Conservation (phyloP, 2,329 filamentous ascomycete genomes). For the Didymella sp. region DNA sequence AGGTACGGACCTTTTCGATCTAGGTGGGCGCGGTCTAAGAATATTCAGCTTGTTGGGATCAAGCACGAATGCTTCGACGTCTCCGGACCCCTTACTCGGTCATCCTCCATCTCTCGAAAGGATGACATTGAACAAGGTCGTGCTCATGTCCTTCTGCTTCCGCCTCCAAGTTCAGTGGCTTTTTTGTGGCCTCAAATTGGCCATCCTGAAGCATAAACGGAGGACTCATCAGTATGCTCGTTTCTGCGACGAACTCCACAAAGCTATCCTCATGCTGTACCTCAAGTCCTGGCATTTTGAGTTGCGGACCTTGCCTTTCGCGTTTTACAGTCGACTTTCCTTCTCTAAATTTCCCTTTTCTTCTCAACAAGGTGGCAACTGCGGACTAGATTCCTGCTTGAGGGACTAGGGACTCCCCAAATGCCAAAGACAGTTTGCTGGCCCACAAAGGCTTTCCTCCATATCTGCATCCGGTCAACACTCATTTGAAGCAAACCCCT, state of each 20-base stretch:
- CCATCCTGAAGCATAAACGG: background rate
- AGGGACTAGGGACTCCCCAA: too few species aligned
- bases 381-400: background rate
- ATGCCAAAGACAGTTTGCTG: too few species aligned
- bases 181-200: background rate
- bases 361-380: background rate
- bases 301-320: too few species aligned
- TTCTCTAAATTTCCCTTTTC: too few species aligned
- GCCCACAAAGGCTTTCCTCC: too few species aligned
- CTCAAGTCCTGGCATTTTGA: too few species aligned
- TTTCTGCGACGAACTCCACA: background rate
- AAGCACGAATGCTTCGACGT: background rate
- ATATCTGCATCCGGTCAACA: too few species aligned
- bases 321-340: too few species aligned
- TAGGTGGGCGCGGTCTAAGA: background rate
- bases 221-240: background rate
- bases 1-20: background rate
- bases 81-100: background rate
- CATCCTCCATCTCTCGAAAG: too few species aligned
- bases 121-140: background rate
- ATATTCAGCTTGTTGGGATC: background rate
- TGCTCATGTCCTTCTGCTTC: background rate
- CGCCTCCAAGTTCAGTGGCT: background rate
- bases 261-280: background rate
- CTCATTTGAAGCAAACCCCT: too few species aligned